These are phyloP conservation scores for Primulina eburnea DNA, from an alignment of 257 asterid species.

Conservation along the genomic window DNA sequence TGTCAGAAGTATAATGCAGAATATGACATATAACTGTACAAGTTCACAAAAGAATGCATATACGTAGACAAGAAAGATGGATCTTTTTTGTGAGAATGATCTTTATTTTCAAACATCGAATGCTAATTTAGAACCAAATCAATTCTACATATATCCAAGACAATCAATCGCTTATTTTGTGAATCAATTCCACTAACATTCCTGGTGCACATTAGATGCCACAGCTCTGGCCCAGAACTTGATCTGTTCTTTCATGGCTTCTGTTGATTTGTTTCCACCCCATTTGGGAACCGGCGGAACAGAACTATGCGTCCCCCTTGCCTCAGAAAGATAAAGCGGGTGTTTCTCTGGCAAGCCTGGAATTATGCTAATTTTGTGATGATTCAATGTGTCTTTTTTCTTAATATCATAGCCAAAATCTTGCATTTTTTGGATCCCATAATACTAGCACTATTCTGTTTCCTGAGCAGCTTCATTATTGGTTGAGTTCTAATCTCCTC, in stretches of 20 bases:
- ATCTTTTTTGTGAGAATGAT: not conserved
- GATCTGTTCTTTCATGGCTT: conserved; percentile 79
- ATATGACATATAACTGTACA: conserved; percentile 11
- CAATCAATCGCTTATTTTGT: conserved; percentile 3
- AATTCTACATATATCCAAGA: not conserved
- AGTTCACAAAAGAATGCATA: conserved; percentile 1
- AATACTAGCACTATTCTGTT: conserved; percentile 32
- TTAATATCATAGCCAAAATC: conserved; percentile 41
- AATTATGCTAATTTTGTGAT: conserved; percentile 2
- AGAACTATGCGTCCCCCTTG: conserved; percentile 31
- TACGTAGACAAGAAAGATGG: conserved; percentile 1
- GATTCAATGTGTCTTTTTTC: conserved; percentile 20
- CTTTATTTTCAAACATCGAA: conserved; percentile 6
- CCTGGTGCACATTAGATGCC: conserved; percentile 86
- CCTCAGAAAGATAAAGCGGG: conserved; percentile 26
- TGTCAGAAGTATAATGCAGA: conserved; percentile 3
- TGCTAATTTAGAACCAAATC: not conserved
- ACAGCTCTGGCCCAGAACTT: conserved; percentile 95
- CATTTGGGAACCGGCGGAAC: conserved; percentile 45
- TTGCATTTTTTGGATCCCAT: conserved; percentile 34
- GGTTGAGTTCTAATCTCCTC: conserved; percentile 29
- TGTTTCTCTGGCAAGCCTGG: conserved; percentile 28
- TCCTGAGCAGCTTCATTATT: conserved; percentile 15
- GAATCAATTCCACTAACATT: conserved; percentile 30
- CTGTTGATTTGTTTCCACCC: conserved; percentile 50